These are phyloP conservation scores for Alliaria petiolata DNA, from an alignment of 345 rosid genomes.

Conservation along the genomic window DNA sequence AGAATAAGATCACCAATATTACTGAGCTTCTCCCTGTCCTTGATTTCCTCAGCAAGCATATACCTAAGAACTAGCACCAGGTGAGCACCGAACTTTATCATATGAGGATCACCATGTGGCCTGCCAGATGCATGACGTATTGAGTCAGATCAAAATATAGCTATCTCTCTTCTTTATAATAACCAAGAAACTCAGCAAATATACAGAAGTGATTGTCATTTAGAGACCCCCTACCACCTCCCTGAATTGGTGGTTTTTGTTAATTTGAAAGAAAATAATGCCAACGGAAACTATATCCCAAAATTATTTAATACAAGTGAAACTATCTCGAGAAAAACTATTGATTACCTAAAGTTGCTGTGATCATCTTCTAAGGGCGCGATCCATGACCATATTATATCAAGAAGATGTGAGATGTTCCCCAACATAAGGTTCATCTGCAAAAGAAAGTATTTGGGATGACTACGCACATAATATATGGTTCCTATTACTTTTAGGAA, in stretches of 20 bases:
- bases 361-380: slow-evolving; percentile 88
- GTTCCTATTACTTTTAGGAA: slow-evolving; percentile 12
- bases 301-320: background rate
- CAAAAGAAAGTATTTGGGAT: slow-evolving; percentile 19
- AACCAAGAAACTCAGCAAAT: background rate
- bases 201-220: background rate
- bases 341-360: slow-evolving; percentile 62
- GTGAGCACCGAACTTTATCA: slow-evolving; percentile 96
- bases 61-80: slow-evolving; percentile 86
- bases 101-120: slow-evolving; percentile 96
- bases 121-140: slow-evolving; percentile 41
- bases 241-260: background rate
- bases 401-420: slow-evolving; percentile 79
- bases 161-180: background rate
- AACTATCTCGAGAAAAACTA: background rate
- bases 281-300: background rate
- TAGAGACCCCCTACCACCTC: slow-evolving; percentile 5
- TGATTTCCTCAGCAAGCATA: slow-evolving; percentile 67
- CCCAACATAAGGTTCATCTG: slow-evolving; percentile 98
- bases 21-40: slow-evolving; percentile 77
- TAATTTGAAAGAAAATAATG: background rate
- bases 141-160: slow-evolving; percentile 18
- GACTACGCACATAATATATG: background rate
- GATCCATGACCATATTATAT: slow-evolving; percentile 95
- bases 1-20: slow-evolving; percentile 90